Base-by-base conservation (phyloP, 75 land plant species). In the Cunninghamia lanceolata region DNA sequence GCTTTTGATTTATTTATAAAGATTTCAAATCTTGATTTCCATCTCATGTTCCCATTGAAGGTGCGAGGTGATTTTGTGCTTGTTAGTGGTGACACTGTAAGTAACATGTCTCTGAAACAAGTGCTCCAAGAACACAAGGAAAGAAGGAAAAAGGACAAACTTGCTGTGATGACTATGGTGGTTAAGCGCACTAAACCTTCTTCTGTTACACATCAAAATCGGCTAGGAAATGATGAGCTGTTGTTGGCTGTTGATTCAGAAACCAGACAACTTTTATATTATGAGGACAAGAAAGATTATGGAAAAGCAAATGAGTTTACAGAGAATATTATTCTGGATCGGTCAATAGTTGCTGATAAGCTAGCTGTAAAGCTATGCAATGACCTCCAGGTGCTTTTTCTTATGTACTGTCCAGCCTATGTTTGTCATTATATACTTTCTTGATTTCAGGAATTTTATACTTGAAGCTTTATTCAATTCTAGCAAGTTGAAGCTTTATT, bases 81-180 rank as follows among this genome's bases (percentile, higher is more conserved):
- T 3, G 91, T 97, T 38, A 94, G 93, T 87, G 99, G 99, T 66
- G 99, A 97, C 73, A 97, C 99, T 43, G 94, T 97, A 35, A 96
- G 98, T 91, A 97, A 97, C 86, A 97, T 95, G 96, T 91, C 94
- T 36, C 83, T 97, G 36, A 90, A 87, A 74, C 88, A 94, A 53
- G 99, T 91, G 4, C 92, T 97, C 56, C 88, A 94, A 83, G 95
- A 96, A 73, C 99, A 97, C 82, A 95, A 95, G 73, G 98, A 96
- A 79, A 91, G 98, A 86, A 93, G 93, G 88, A 97, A 93, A 83
- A 95, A 93, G 70, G 99, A 97, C 87, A 91, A 88, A 43, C 87
- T 91, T 85, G 95, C 99, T n/a, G 93, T 97, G 40, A 96, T 97
- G 99, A 97, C 99, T 14, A 97, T 97, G 96, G 92, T 97, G 42